These are phyloP conservation scores for Fusarium caatingaense DNA, from an alignment of 2,329 filamentous ascomycete genomes.

Conservation along the genomic window DNA sequence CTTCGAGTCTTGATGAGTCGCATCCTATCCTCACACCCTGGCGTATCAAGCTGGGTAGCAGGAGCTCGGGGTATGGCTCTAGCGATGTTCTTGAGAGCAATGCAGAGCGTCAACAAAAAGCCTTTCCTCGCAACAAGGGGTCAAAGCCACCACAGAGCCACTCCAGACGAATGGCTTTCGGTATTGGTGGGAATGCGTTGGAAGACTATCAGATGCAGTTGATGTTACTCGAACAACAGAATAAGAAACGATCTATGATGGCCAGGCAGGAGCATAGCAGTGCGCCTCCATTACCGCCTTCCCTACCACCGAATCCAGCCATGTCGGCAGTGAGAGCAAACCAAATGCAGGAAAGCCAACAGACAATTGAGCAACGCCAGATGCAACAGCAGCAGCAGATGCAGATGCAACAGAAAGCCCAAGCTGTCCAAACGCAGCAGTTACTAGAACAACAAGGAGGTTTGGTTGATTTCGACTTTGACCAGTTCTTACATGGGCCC, in stretches of 20 bases:
- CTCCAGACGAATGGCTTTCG: constrained; percentile 21
- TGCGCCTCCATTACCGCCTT: not conserved
- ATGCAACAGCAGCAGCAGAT: constrained; percentile 2
- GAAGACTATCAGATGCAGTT: constrained; percentile 86
- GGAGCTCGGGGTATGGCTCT: constrained; percentile 22
- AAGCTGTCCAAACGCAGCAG: constrained; percentile 10
- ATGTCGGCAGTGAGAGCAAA: too few relatives aligned
- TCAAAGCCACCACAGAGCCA: constrained; percentile 53
- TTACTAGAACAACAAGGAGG: constrained; percentile 1
- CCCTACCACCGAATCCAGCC: constrained; percentile 2
- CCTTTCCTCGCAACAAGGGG: constrained; percentile 46
- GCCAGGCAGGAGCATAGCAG: constrained; percentile 77
- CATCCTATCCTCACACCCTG: constrained; percentile 68
- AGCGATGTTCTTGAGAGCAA: constrained; percentile 52
- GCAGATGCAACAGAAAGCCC: not conserved
- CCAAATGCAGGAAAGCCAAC: not conserved
- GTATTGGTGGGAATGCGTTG: not conserved
- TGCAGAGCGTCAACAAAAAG: constrained; percentile 53
- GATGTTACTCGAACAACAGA: constrained; percentile 87
- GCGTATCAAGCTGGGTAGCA: constrained; percentile 62
- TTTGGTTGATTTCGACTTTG: constrained; percentile 2
- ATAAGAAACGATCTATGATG: constrained; percentile 87
- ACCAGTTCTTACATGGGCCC: constrained; percentile 40
- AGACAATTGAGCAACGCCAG: not conserved
- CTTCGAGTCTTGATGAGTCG: constrained; percentile 64